phyloP scores from a whole-genome alignment of 108 stramenopile species.

The Nitzschia sp. region DNA sequence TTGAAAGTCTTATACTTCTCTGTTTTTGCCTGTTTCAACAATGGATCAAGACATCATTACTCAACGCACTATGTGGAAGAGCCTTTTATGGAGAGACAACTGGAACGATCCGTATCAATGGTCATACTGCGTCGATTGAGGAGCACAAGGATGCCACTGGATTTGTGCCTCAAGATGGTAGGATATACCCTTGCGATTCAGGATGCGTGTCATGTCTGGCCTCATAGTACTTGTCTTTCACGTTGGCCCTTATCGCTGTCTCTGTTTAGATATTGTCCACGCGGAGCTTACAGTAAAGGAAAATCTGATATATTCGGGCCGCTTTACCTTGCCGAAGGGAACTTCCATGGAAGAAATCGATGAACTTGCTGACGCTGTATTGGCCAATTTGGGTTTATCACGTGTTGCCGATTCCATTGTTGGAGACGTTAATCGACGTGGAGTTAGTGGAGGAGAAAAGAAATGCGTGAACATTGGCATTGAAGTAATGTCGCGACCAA shows the following conservation, averaged over 20 bases:
- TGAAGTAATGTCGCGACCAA: constrained; percentile 62
- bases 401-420: constrained; percentile 60
- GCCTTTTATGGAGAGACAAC: constrained; percentile 61
- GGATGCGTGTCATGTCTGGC: too few species aligned
- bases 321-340: constrained; percentile 42
- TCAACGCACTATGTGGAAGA: constrained; percentile 72
- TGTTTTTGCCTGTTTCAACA: too few species aligned
- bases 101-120: constrained; percentile 67
- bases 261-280: constrained; percentile 63
- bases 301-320: constrained; percentile 54
- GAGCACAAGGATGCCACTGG: constrained; percentile 34
- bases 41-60: constrained; percentile 60
- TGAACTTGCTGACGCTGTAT: constrained; percentile 54
- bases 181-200: too few species aligned
- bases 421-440: constrained; percentile 59
- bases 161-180: constrained; percentile 76
- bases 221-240: too few species aligned
- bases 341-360: constrained; percentile 43
- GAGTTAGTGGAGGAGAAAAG: constrained; percentile 63
- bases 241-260: too few species aligned
- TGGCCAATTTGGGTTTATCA: constrained; percentile 66
- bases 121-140: constrained; percentile 38
- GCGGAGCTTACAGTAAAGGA: constrained; percentile 66
- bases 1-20: too few species aligned
- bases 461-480: constrained; percentile 75